Base-by-base conservation (phyloP, 2,329 filamentous ascomycete genomes). In the Saccharata proteae region DNA sequence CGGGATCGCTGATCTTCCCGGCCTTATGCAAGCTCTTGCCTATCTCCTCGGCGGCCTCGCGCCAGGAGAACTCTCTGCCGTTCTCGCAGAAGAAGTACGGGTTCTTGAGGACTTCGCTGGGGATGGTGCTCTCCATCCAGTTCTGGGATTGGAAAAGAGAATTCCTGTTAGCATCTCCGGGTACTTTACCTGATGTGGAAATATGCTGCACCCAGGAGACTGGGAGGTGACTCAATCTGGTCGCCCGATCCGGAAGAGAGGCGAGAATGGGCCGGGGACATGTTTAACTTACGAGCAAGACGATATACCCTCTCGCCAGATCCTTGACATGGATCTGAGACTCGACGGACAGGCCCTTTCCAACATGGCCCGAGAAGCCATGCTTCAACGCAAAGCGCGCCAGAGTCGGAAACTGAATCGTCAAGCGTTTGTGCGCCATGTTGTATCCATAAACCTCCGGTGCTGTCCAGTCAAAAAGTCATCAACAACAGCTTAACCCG, bases 61-160 rank as follows among this genome's bases (percentile, higher is more conserved):
- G 43, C 62, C 62, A 67, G 14, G 56, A 58, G 9, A 54, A 49
- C 39, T 67, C 62, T 6, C 51, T 29, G 14, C 58, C 59, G 14
- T 56, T 50, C 42, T 68, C 64, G 45, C 54, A 59, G 48, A 67
- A 68, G 43, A 59, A 67, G 42, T 67, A 69, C 1, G 61, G 62
- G 36, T 67, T 64, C 18, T 52, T 36, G 2, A 60, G 40, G 2
- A 57, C 37, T 6, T 55, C 44, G 6, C 41, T 35, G 0, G 50
- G 35, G 3, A 48, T 31, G 0, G 45, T 39, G 6, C 40, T 26
- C 35, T 67, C 64, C 12, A 67, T 45, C 35, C 55, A 52, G 40
- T 65, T 61, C n/a, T n/a, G n/a, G n/a, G n/a, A n/a, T n/a, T n/a
- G n/a, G n/a, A n/a, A n/a, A n/a, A n/a, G n/a, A n/a, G n/a, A n/a